Percentiles rank a stretch among this genome's conserved stretches.
Conservation (phyloP, 345 rosid species). For the Salix viminalis region DNA sequence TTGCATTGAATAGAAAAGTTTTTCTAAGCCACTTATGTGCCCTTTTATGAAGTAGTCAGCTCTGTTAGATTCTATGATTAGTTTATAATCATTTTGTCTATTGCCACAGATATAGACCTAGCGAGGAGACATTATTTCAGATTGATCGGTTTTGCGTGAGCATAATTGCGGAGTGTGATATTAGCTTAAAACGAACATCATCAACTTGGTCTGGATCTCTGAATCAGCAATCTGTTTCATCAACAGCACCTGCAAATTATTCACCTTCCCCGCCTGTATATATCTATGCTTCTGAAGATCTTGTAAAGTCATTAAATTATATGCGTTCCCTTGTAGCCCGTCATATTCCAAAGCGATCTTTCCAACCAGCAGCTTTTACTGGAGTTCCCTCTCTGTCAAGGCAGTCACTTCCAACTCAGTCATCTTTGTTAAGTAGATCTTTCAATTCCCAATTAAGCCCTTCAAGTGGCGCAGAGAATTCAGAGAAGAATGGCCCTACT, state of each 20-base stretch:
- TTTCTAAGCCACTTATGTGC: not conserved
- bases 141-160: conserved; percentile 81
- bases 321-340: conserved; percentile 86
- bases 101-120: conserved; percentile 82
- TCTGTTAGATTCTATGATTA: conserved; percentile 3
- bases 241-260: conserved; percentile 35
- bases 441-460: conserved; percentile 76
- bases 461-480: conserved; percentile 57
- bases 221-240: conserved; percentile 32
- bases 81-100: conserved; percentile 11
- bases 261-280: conserved; percentile 70
- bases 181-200: conserved; percentile 48
- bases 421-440: conserved; percentile 82
- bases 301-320: conserved; percentile 91
- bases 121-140: conserved; percentile 84
- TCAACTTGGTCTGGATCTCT: conserved; percentile 43
- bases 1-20: not conserved
- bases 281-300: conserved; percentile 74
- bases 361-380: conserved; percentile 85
- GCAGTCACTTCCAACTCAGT: conserved; percentile 66
- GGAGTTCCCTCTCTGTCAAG: conserved; percentile 74
- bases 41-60: not conserved
- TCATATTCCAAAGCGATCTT: conserved; percentile 78
- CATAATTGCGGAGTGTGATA: conserved; percentile 71
- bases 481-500: conserved; percentile 58